Percentiles rank a stretch among this genome's conserved stretches.
Conservation (phyloP, 257 asterid species). For the Fraxinus excelsior region DNA sequence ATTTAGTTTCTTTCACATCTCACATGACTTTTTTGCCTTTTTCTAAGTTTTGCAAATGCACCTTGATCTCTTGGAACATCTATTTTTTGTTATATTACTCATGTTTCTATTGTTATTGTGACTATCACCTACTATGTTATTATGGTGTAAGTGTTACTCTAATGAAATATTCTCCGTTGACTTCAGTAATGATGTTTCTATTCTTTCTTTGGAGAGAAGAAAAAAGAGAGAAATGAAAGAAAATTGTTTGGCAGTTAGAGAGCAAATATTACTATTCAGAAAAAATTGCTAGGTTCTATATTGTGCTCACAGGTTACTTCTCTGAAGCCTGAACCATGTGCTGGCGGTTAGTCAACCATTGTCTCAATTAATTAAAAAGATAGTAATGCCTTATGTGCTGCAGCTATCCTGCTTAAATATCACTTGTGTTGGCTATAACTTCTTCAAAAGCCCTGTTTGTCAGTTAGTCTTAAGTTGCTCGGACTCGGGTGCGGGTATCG, state of each 20-base stretch:
- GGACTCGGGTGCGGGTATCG: too few relatives aligned
- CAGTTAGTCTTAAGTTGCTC: too few relatives aligned
- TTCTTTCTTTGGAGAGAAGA: background rate
- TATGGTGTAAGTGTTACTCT: background rate
- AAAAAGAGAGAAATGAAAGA: background rate
- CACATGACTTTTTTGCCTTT: slow-evolving; percentile 4
- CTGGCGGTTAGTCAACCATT: background rate
- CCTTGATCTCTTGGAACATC: background rate
- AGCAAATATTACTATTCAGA: background rate
- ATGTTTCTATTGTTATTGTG: background rate
- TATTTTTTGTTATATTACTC: background rate
- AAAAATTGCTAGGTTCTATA: background rate
- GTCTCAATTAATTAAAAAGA: background rate
- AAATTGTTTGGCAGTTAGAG: background rate
- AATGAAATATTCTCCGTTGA: background rate
- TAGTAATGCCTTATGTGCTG: too few relatives aligned
- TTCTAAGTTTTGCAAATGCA: slow-evolving; percentile 6
- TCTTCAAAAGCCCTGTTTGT: too few relatives aligned
- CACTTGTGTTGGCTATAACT: too few relatives aligned
- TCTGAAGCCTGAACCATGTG: background rate
- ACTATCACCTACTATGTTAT: background rate
- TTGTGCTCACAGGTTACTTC: background rate
- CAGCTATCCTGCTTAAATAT: too few relatives aligned
- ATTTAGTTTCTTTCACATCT: slow-evolving; percentile 10
- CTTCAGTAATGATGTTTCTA: background rate